These are phyloP conservation scores for Phytophthora kernoviae DNA, from an alignment of 352 stramenopile genomes.

Conservation along the genomic window DNA sequence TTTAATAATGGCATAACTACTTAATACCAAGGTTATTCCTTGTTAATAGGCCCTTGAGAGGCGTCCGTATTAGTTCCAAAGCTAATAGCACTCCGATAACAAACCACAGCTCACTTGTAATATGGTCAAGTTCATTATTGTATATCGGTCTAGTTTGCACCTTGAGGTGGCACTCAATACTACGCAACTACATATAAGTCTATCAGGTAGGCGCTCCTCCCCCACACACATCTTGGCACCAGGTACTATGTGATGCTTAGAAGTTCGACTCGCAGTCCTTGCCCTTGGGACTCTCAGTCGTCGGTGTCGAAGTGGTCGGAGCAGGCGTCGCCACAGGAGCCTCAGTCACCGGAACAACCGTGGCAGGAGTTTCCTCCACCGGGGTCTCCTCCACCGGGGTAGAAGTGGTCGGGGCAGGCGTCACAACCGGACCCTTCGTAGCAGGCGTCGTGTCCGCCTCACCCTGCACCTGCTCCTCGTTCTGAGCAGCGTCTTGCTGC, in stretches of 20 bases:
- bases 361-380: neutral
- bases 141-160: slow-evolving; percentile 26
- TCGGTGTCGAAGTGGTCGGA: slow-evolving; percentile 1
- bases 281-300: slow-evolving; percentile 13
- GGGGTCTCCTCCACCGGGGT: neutral
- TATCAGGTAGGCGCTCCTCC: slow-evolving; percentile 4
- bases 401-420: slow-evolving; percentile 1
- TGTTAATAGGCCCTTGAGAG: too few relatives aligned
- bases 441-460: slow-evolving; percentile 5
- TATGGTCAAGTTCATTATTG: slow-evolving; percentile 32
- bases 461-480: slow-evolving; percentile 19
- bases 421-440: slow-evolving; percentile 1
- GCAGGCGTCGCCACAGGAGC: slow-evolving; percentile 5
- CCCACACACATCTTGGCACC: neutral
- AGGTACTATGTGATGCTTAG: slow-evolving; percentile 6
- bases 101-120: too few relatives aligned
- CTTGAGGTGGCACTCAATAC: slow-evolving; percentile 28
- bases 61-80: too few relatives aligned
- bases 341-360: slow-evolving; percentile 14
- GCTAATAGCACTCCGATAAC: too few relatives aligned
- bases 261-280: slow-evolving; percentile 31
- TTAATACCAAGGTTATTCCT: too few relatives aligned
- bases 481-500: slow-evolving; percentile 16
- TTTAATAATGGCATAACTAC: too few relatives aligned
- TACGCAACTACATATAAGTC: slow-evolving; percentile 23